Evolutionary conservation across 345 rosid genomes (phyloP).

Genomic region (Dovyalis caffra): DNA sequence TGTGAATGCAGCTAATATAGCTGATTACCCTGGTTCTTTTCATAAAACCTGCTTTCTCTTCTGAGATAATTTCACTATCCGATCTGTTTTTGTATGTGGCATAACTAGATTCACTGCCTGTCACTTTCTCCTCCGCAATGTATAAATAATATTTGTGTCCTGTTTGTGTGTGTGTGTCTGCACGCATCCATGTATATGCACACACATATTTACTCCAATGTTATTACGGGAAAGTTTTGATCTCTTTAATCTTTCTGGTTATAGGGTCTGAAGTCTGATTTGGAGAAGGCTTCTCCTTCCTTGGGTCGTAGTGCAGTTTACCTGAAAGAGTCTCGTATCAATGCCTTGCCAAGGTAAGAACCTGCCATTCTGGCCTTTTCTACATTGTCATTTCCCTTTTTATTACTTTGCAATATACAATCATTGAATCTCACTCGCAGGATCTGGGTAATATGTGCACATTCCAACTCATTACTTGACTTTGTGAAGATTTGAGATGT

Average conservation of each 20-base stretch:
- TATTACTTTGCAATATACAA: background rate
- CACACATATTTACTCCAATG: background rate
- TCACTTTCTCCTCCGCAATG: background rate
- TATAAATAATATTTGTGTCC: background rate
- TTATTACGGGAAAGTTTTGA: background rate
- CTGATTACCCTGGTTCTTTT: background rate
- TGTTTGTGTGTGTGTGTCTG: background rate
- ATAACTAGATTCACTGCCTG: background rate
- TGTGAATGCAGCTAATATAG: background rate
- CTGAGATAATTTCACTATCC: background rate
- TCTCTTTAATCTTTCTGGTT: slow-evolving; percentile 8
- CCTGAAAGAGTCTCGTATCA: slow-evolving; percentile 79
- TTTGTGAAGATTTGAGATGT: background rate
- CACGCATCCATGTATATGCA: background rate
- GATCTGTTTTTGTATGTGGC: background rate
- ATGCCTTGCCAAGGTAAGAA: slow-evolving; percentile 74
- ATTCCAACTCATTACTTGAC: background rate
- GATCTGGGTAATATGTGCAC: background rate
- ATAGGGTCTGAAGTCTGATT: slow-evolving; percentile 88
- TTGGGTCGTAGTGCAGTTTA: slow-evolving; percentile 82
- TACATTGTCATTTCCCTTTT: background rate
- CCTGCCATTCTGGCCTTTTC: slow-evolving; percentile 3
- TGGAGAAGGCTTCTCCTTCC: slow-evolving; percentile 91
- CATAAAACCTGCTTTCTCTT: background rate
- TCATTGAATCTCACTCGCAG: background rate